Base-by-base conservation (phyloP, 768 basidiomycete genomes). In the Podaxis pistillaris region DNA sequence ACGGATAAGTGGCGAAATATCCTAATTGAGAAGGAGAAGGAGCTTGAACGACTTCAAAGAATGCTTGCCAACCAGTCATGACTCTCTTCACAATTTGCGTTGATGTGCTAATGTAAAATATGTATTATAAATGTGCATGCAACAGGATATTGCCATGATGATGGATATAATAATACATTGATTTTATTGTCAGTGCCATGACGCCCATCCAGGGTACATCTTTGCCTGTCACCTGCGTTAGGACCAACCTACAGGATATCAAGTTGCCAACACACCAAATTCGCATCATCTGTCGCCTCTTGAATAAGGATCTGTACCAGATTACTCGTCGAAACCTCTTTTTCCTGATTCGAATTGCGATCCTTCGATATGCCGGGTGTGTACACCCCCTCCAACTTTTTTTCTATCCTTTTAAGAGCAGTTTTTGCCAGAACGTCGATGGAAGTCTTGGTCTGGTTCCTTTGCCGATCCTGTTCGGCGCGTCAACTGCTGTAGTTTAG, bases 191-290 rank as follows among this genome's bases (percentile, higher is more conserved):
- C 65, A 94, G 71, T 90, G 82, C 88, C 90, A 92, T n/a, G 90
- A 76, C 28, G 87, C 88, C 92, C 94, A 96, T 12, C 90, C 95
- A 46, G 87, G 83, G 75, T 96, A 97, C 96, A 97, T 97, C 71
- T 83, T 87, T 12, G 83, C 83, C 94, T 96, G 69, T 40, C 57
- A 50, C n/a, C 30, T 33, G 24, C 66, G 64, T 72, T 30, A 68
- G 52, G 26, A 26, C 36, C 46, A 30, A 28, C 26, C 3, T 56
- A 12, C 7, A 37, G 46, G 37, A 33, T 47, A 8, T 33, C 19
- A 9, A 30, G 15, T 24, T 26, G 11, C 6, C 17, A 37, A 72
- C 78, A 63, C 63, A 79, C 81, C 75, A 99, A 73, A 69, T 97
- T 95, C 22, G 71, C 73, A 1, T 76, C 68, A 73, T 88, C 86